Evolutionary conservation across 148 eudicot genomes (phyloP), one percentile per base, ranked within the genome.

Genomic region (Talinum fruticosum): DNA sequence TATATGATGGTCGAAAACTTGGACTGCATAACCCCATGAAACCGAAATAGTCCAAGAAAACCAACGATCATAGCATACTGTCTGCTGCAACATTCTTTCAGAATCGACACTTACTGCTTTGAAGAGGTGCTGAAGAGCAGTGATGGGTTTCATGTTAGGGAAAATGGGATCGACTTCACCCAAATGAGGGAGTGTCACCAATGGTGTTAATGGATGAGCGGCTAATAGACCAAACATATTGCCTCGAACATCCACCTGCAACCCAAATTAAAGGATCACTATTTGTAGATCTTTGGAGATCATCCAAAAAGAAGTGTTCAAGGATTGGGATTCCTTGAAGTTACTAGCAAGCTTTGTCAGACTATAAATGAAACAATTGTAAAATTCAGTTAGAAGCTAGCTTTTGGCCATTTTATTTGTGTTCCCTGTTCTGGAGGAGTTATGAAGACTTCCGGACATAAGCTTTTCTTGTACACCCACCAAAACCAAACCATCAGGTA

Each of bases 1-100:
- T 12, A 91, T 74, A 74, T 84, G 86, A 47, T 38, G 78, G 36
- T 70, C 77, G 66, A 83, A 89, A 1, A 94, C 80, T 72, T 90
- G 86, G 23, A 94, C 90, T 0, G 90, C 89, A 51, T 90, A 93
- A 28, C 98, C 98, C 98, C 98, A 92, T 0, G 97, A 94, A 26
- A 94, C 86, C 1, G 98, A 94, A 33, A 90, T 73, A 0, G 98
- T 94, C 98, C 97, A 94, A 0, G 89, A 87, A 77, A 87, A 90
- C 98, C 93, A 89, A 0, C 84, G 84, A 65, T 92, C 94, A 51
- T 90, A 90, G 77, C 97, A 90, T 4, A 92, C 88, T 6, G 91
- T 90, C 72, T 90, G 94, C 72, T 92, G 97, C 38, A 92, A 33
- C 8, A 85, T 81, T 73, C 97, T 83, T 47, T 86, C 89, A 6